phyloP scores from a whole-genome alignment of 345 rosid genomes.

The rapeseed (Brassica napus) region DNA sequence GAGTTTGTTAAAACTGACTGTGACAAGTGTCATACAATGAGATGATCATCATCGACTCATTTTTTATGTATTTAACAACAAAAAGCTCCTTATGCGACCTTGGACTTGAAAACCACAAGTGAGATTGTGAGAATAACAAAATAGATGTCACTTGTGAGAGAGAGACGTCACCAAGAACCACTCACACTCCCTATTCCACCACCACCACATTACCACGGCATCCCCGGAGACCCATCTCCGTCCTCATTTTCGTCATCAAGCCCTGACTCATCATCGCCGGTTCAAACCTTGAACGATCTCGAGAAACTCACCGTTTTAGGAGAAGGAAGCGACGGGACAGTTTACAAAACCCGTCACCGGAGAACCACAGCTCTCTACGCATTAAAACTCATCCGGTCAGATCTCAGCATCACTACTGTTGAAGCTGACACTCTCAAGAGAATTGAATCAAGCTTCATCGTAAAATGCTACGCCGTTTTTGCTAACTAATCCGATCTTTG shows the following conservation, averaged over 20 bases:
- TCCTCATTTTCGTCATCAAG: constrained; percentile 24
- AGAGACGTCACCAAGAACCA: constrained; percentile 60
- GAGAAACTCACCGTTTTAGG: constrained; percentile 61
- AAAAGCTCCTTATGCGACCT: neutral
- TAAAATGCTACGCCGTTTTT: constrained; percentile 54
- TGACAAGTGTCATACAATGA: constrained; percentile 7
- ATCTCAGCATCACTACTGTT: constrained; percentile 28
- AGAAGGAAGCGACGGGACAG: constrained; percentile 57
- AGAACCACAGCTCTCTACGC: constrained; percentile 46
- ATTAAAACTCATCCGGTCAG: constrained; percentile 50
- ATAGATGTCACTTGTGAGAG: constrained; percentile 63
- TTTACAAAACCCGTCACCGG: constrained; percentile 57
- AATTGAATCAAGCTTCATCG: constrained; percentile 49
- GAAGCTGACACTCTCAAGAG: constrained; percentile 62
- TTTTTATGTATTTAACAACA: neutral
- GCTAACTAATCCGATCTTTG: constrained; percentile 41
- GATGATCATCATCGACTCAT: neutral
- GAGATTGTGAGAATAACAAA: neutral
- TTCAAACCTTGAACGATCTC: constrained; percentile 46
- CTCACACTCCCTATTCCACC: constrained; percentile 54
- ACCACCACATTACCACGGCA: constrained; percentile 34
- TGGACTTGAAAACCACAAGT: constrained; percentile 21
- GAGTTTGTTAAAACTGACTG: constrained; percentile 23
- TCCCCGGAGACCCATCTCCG: neutral
- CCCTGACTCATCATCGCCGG: constrained; percentile 45